A percentile compares a stretch with the other conserved stretches of the same genome.
These are phyloP conservation scores for Phytophthora multivora DNA, from an alignment of 352 stramenopile genomes.

Conservation along the genomic window DNA sequence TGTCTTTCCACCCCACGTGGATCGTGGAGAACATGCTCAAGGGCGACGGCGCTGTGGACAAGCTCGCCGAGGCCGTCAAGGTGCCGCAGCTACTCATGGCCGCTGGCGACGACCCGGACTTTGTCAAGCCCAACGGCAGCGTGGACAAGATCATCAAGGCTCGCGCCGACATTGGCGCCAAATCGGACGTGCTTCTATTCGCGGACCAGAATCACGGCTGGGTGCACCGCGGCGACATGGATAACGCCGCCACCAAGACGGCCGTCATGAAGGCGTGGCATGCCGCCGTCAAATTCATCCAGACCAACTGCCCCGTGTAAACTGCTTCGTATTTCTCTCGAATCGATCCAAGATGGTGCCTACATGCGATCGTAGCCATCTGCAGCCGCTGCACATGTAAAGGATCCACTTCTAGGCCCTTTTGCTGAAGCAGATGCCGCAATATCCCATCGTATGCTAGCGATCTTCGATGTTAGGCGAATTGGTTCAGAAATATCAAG, in stretches of 20 bases:
- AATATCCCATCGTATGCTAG: conserved; percentile 2
- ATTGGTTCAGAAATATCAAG: not conserved
- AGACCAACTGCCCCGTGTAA: conserved; percentile 56
- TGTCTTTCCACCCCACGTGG: conserved; percentile 88
- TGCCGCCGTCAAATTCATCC: conserved; percentile 61
- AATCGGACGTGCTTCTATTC: conserved; percentile 74
- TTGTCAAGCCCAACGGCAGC: conserved; percentile 66
- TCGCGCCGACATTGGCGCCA: conserved; percentile 50
- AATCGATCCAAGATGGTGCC: not conserved
- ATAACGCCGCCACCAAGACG: conserved; percentile 64
- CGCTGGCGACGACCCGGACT: conserved; percentile 72
- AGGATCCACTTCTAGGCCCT: not conserved
- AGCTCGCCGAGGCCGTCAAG: conserved; percentile 73
- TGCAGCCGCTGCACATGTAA: conserved; percentile 5
- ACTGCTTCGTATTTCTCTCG: not conserved
- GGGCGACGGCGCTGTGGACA: conserved; percentile 67
- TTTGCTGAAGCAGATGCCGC: conserved; percentile 14
- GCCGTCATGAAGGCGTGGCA: conserved; percentile 72
- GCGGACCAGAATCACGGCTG: conserved; percentile 78
- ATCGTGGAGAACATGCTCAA: conserved; percentile 78
- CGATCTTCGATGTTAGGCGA: not conserved
- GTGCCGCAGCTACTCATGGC: conserved; percentile 75
- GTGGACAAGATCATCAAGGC: conserved; percentile 76
- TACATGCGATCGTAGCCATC: not conserved
- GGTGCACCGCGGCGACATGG: conserved; percentile 83